A percentile compares a stretch with the other conserved stretches of the same genome.
Evolutionary conservation across 164 flowering plant genomes (phyloP).

Genomic region (Pachysandra terminalis): DNA sequence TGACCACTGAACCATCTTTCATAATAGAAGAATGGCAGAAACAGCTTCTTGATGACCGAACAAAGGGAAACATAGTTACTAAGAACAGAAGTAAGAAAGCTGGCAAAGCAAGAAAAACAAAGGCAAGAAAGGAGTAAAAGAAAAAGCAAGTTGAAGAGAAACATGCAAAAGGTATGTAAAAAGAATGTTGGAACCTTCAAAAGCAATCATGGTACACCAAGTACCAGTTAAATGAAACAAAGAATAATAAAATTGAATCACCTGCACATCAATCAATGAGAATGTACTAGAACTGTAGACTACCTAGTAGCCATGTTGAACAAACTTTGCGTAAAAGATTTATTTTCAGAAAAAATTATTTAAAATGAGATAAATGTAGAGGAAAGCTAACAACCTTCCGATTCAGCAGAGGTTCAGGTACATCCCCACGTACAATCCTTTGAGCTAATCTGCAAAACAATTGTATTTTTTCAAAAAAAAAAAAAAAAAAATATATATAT

Average conservation of each 20-base stretch:
- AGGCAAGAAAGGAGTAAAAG: not conserved
- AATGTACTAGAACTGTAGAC: not conserved
- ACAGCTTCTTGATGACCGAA: too few species aligned
- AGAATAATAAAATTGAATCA: not conserved
- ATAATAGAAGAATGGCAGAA: too few species aligned
- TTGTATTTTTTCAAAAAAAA: not conserved
- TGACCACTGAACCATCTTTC: too few species aligned
- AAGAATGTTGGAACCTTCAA: too few species aligned
- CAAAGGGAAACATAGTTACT: too few species aligned
- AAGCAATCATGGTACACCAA: not conserved
- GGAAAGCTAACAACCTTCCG: conserved; percentile 52
- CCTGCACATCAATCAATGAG: not conserved
- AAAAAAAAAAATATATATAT: too few species aligned
- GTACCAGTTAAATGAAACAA: not conserved
- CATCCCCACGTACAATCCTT: conserved; percentile 93
- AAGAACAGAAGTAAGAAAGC: too few species aligned
- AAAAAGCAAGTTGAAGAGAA: not conserved
- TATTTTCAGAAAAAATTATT: not conserved
- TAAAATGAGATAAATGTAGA: not conserved
- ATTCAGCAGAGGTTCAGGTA: conserved; percentile 82
- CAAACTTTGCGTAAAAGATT: not conserved
- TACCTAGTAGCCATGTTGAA: not conserved
- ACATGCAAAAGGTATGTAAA: not conserved
- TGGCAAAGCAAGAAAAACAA: too few species aligned
- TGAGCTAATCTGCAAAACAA: conserved; percentile 80